Evolutionary conservation across 2,329 filamentous ascomycete genomes (phyloP), one percentile per base, ranked within the genome.

Genomic region (Epichloe festucae): DNA sequence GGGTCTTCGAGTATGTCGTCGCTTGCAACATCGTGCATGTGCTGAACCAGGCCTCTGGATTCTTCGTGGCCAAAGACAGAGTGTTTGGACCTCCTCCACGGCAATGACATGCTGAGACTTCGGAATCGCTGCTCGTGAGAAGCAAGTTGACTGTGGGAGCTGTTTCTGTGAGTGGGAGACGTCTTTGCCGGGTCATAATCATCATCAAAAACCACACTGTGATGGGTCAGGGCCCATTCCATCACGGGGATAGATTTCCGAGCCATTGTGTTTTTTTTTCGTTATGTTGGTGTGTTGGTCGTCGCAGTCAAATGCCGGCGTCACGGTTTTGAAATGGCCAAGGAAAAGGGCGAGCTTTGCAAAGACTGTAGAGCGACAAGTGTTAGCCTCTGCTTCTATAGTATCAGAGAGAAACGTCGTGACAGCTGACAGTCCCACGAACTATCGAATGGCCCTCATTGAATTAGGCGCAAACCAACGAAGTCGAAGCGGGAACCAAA

Each of bases 91-190:
- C 70, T 72, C 45, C 71, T 71, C 73, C 74, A 76, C 6, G 72
- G 67, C 14, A 77, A 59, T 6, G 74, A 75, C 46, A 74, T 64
- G 61, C 74, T 79, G 59, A 74, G 65, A 63, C 73, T 76, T 49
- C 74, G 70, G 40, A 69, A 64, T 21, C 71, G 71, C 54, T 65
- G 67, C n/a, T 67, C 63, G 50, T 64, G 65, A 46, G 62, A 56
- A 15, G 58, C 21, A 7, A 12, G n/a, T 10, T 46, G 41, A 34
- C 38, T 19, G 12, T 34, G 35, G 7, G 48, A 46, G 6, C 42
- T 35, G 27, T 44, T 43, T 15, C 50, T 47, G 27, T 19, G 38
- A 17, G 44, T 4, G 17, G 38, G 42, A 31, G 50, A 49, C 4
- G 31, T 43, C 21, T 46, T 47, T 27, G 43, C 35, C 17, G 50